These are phyloP conservation scores for Batkoa obscura DNA, from an alignment of 371 early-diverging fungal genomes.

Conservation along the genomic window DNA sequence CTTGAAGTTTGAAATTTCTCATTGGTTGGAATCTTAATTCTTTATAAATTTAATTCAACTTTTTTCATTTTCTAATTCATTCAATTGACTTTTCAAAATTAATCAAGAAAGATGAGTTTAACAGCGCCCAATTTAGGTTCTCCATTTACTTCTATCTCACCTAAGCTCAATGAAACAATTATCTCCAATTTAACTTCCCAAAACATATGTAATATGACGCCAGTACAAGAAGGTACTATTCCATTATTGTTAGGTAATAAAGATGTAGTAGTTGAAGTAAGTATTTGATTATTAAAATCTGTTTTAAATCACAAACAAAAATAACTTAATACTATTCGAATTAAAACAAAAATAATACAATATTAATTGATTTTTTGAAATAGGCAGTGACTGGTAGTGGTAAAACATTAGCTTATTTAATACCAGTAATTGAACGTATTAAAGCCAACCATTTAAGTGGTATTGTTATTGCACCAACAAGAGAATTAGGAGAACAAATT, in stretches of 20 bases:
- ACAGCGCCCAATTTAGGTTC: too few species aligned
- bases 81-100: too few species aligned
- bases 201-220: slow-evolving; percentile 56
- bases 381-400: slow-evolving; percentile 98
- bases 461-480: slow-evolving; percentile 87
- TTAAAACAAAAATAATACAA: too few species aligned
- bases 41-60: too few species aligned
- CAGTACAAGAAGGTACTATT: slow-evolving; percentile 78
- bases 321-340: too few species aligned
- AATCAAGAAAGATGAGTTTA: too few species aligned
- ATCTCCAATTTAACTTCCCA: slow-evolving; percentile 5
- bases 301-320: slow-evolving; percentile 10
- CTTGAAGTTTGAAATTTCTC: too few species aligned
- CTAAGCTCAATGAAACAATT: too few species aligned
- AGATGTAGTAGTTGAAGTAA: slow-evolving; percentile 89
- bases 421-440: slow-evolving; percentile 89
- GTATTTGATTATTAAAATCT: slow-evolving; percentile 16
- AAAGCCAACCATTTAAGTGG: slow-evolving; percentile 54
- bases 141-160: too few species aligned
- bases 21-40: too few species aligned
- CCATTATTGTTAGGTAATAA: slow-evolving; percentile 75
- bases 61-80: too few species aligned
- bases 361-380: slow-evolving; percentile 8
- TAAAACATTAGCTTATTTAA: slow-evolving; percentile 91
- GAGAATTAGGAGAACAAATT: slow-evolving; percentile 94